These are phyloP conservation scores for Naganishia sp. DNA, from an alignment of 1,284 basidiomycete species.

Conservation along the genomic window DNA sequence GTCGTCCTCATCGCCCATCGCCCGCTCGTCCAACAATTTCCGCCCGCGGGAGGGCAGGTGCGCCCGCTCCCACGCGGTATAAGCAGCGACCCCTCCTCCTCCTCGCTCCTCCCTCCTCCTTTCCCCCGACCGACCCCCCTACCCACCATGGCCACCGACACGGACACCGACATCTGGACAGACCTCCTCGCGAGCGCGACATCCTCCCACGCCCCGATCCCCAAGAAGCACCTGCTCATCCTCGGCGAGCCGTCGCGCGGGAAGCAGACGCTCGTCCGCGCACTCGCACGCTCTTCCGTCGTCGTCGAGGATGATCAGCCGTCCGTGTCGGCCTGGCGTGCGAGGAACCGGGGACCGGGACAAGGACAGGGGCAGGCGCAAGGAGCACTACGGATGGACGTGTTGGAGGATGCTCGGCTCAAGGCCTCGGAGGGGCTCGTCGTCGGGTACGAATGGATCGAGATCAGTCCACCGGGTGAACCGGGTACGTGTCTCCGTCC, in stretches of 20 bases:
- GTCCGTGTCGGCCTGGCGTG: too few relatives aligned
- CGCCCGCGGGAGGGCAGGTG: too few relatives aligned
- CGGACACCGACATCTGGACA: conserved; percentile 23
- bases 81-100: neutral
- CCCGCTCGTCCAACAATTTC: too few relatives aligned
- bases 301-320: neutral
- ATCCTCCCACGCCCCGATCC: conserved; percentile 24
- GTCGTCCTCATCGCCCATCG: too few relatives aligned
- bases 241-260: conserved; percentile 31
- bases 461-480: conserved; percentile 80
- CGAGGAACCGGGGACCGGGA: neutral
- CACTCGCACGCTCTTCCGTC: too few relatives aligned
- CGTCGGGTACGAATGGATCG: conserved; percentile 81
- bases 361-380: too few relatives aligned
- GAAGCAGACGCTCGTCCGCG: conserved; percentile 28
- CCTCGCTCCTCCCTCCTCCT: neutral
- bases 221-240: conserved; percentile 30
- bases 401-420: conserved; percentile 22
- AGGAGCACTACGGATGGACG: conserved; percentile 5
- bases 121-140: neutral
- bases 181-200: conserved; percentile 27
- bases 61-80: neutral
- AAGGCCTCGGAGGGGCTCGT: conserved; percentile 52
- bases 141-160: neutral
- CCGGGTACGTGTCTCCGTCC: conserved; percentile 63